phyloP scores from a whole-genome alignment of 208 protist species.

The Acanthamoeba sp. region DNA sequence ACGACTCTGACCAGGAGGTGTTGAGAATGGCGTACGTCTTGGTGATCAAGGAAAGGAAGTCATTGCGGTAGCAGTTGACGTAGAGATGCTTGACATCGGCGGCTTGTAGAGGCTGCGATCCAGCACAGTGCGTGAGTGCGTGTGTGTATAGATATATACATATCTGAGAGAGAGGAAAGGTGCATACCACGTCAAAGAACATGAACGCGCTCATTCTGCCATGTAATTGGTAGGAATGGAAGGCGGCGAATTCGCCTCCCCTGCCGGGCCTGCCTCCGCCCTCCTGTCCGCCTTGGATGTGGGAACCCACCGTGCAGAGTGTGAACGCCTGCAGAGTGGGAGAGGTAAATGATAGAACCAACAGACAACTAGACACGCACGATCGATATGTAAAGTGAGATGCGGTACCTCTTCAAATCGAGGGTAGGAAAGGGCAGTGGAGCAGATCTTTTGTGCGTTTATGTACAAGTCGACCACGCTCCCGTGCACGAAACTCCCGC shows the following conservation, averaged over 20 bases:
- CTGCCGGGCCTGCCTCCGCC: neutral
- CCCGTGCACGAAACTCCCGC: constrained; percentile 39
- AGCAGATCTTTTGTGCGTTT: constrained; percentile 50
- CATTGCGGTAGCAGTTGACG: constrained; percentile 55
- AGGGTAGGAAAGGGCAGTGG: constrained; percentile 34
- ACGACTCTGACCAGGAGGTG: neutral
- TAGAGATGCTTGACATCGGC: constrained; percentile 32
- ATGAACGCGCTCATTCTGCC: constrained; percentile 58
- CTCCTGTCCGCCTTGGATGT: constrained; percentile 41
- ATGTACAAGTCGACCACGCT: constrained; percentile 59
- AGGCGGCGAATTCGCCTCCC: constrained; percentile 28
- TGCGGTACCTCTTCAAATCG: constrained; percentile 25
- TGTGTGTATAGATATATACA: neutral
- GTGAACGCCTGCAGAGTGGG: neutral
- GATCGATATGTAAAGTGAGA: neutral
- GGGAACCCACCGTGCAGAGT: constrained; percentile 59
- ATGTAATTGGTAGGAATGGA: constrained; percentile 55
- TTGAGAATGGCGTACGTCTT: neutral
- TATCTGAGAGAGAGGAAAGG: neutral
- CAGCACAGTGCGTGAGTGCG: neutral
- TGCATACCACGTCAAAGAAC: constrained; percentile 44
- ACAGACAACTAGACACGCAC: neutral
- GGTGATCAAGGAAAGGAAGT: constrained; percentile 63
- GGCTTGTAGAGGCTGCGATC: constrained; percentile 6
- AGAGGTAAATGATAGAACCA: neutral